phyloP scores from a whole-genome alignment of 768 basidiomycete species.

The Boletus sensibilis region DNA sequence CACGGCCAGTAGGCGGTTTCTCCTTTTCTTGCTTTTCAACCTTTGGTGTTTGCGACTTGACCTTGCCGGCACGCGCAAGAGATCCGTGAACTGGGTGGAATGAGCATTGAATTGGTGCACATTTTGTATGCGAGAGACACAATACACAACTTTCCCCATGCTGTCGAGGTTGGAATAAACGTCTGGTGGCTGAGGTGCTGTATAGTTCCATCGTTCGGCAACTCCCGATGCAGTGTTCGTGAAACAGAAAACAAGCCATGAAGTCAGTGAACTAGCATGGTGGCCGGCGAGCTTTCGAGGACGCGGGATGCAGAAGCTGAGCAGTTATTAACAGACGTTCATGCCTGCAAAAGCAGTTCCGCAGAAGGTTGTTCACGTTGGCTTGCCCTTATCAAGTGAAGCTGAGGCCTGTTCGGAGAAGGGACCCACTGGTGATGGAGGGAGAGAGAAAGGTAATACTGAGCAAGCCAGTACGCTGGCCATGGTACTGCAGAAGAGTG shows the following conservation, averaged over 20 bases:
- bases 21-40: conserved; percentile 98
- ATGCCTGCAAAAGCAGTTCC: neutral
- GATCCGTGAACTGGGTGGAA: conserved; percentile 85
- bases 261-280: neutral
- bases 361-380: neutral
- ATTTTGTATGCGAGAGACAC: neutral
- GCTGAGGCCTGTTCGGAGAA: neutral
- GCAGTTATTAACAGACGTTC: neutral
- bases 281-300: neutral
- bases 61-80: conserved; percentile 98
- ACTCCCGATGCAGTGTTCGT: neutral
- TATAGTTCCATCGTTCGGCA: conserved; percentile 43
- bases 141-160: conserved; percentile 65
- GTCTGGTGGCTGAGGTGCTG: conserved; percentile 33
- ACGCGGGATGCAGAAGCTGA: neutral
- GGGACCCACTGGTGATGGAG: neutral
- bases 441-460: too few relatives aligned
- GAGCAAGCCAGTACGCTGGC: too few relatives aligned
- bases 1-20: conserved; percentile 94
- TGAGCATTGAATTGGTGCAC: neutral
- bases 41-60: conserved; percentile 97
- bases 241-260: too few relatives aligned
- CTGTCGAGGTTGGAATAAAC: conserved; percentile 49
- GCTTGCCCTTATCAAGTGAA: neutral
- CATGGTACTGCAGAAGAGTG: neutral